A percentile compares a stretch with the other conserved stretches of the same genome.
These are phyloP conservation scores for Mycosphaerella sp. DNA, from an alignment of 2,329 filamentous ascomycete genomes.

Conservation along the genomic window DNA sequence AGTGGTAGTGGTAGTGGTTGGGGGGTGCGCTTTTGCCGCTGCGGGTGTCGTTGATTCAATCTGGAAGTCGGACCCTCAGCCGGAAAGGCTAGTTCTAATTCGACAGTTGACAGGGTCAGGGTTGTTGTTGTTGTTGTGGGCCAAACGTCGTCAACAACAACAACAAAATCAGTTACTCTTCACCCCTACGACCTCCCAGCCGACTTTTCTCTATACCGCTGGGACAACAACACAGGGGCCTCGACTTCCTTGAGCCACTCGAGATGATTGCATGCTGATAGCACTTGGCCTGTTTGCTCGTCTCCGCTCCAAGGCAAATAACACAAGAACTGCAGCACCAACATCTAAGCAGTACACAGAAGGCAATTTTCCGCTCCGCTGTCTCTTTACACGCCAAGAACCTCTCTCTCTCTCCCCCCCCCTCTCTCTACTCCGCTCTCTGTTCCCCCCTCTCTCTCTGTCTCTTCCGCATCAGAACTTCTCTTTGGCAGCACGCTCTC, in stretches of 20 bases:
- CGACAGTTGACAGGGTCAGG: too few species aligned
- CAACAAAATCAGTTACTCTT: neutral
- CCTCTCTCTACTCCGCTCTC: neutral
- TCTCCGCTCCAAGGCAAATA: neutral
- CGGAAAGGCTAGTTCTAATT: too few species aligned
- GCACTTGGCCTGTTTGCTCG: neutral
- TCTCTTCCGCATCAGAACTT: slow-evolving; percentile 3
- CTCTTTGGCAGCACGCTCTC: slow-evolving; percentile 7
- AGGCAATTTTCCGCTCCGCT: slow-evolving; percentile 10
- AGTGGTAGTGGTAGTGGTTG: neutral
- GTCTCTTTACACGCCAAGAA: slow-evolving; percentile 15
- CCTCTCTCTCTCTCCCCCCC: neutral
- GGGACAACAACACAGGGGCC: too few species aligned
- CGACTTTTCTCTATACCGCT: neutral
- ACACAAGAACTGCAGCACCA: neutral
- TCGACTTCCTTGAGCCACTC: too few species aligned
- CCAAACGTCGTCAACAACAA: too few species aligned
- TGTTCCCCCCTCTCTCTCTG: too few species aligned
- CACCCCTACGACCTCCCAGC: too few species aligned
- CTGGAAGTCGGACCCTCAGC: too few species aligned
- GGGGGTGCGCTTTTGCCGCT: too few species aligned
- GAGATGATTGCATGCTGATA: neutral
- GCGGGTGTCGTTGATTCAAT: too few species aligned
- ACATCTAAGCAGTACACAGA: slow-evolving; percentile 1
- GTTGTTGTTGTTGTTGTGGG: too few species aligned